Evolutionary conservation across 169 alveolate genomes (phyloP).

Genomic region (Plasmodium sp.): DNA sequence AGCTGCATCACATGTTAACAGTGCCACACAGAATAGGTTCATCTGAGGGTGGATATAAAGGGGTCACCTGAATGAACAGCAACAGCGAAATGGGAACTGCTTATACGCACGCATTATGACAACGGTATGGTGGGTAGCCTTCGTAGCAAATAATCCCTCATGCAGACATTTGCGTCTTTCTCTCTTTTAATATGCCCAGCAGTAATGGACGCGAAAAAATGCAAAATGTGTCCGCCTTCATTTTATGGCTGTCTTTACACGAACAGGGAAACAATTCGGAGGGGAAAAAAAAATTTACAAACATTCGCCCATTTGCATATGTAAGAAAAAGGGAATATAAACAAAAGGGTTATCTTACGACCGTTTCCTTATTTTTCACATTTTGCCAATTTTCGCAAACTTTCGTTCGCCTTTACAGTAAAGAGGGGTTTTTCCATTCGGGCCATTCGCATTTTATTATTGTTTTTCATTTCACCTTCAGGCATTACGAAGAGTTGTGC

Average conservation of each 20-base stretch:
- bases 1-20: neutral
- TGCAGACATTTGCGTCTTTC: neutral
- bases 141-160: neutral
- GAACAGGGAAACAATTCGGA: neutral
- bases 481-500: neutral
- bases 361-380: neutral
- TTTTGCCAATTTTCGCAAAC: neutral
- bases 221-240: neutral
- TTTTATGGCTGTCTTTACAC: neutral
- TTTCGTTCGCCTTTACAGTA: neutral
- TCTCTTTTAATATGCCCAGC: neutral
- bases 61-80: neutral
- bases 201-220: neutral
- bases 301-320: neutral
- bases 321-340: neutral
- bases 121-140: neutral
- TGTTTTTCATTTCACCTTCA: conserved; percentile 1
- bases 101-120: neutral
- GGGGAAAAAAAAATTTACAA: neutral
- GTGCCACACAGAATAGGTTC: neutral
- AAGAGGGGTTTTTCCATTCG: neutral
- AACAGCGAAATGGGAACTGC: neutral
- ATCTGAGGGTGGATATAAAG: neutral
- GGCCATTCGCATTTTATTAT: neutral
- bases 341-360: neutral